These are phyloP conservation scores for Mycosarcoma maydis DNA, from an alignment of 1,284 basidiomycete genomes.

Conservation along the genomic window DNA sequence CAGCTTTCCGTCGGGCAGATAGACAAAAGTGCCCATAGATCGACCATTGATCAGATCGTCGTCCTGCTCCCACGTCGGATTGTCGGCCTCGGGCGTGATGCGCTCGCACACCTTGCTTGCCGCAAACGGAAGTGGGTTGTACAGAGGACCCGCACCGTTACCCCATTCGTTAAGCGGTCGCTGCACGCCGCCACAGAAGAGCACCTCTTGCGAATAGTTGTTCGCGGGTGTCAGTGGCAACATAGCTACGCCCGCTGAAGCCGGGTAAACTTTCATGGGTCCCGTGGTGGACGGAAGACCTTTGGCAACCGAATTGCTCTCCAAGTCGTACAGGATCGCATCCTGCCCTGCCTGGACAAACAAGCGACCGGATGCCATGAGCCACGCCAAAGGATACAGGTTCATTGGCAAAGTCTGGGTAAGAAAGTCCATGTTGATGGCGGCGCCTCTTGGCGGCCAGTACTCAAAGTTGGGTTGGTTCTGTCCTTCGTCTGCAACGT, in stretches of 20 bases:
- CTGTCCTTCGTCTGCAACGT: conserved; percentile 24
- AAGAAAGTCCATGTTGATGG: conserved; percentile 41
- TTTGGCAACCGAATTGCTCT: conserved; percentile 26
- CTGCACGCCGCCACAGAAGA: conserved; percentile 87
- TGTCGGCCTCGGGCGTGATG: conserved; percentile 49
- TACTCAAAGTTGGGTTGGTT: conserved; percentile 48
- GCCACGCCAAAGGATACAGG: conserved; percentile 57
- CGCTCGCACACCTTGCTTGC: conserved; percentile 54
- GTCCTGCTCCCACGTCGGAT: conserved; percentile 43
- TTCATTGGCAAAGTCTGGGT: conserved; percentile 44
- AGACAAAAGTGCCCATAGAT: conserved; percentile 68
- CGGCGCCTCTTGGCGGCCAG: conserved; percentile 36
- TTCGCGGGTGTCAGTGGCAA: conserved; percentile 87
- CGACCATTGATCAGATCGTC: conserved; percentile 53
- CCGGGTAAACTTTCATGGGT: conserved; percentile 76
- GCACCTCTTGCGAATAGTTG: conserved; percentile 82
- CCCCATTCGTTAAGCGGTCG: conserved; percentile 64
- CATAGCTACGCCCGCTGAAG: conserved; percentile 88
- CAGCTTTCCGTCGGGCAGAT: conserved; percentile 78
- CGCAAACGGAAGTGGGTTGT: conserved; percentile 36
- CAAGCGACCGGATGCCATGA: conserved; percentile 52
- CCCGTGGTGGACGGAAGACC: conserved; percentile 27
- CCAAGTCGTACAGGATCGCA: conserved; percentile 38
- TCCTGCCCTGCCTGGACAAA: conserved; percentile 56
- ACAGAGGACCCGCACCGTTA: conserved; percentile 45